Evolutionary conservation across 1,284 basidiomycete genomes (phyloP).

Genomic region (Rhizoctonia solani): DNA sequence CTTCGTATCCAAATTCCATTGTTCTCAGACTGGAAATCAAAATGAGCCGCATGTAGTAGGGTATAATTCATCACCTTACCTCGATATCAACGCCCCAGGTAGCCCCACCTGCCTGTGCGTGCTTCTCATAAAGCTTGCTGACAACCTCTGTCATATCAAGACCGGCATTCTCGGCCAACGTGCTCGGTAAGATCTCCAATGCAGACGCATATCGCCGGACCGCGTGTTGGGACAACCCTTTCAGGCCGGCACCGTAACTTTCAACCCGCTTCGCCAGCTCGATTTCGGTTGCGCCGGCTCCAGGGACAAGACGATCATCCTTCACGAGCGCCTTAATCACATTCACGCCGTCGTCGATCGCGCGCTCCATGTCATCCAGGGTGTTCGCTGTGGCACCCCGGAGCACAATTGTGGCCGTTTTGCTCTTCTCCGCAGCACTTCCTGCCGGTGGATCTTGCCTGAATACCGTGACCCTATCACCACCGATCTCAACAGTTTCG

Average conservation of each 20-base stretch:
- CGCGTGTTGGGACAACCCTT: slow-evolving; percentile 92
- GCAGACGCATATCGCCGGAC: slow-evolving; percentile 90
- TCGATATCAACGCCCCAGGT: slow-evolving; percentile 92
- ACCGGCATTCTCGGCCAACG: slow-evolving; percentile 95
- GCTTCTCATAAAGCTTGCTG: slow-evolving; percentile 86
- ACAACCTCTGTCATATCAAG: slow-evolving; percentile 93
- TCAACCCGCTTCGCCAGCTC: slow-evolving; percentile 87
- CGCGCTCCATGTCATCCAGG: slow-evolving; percentile 94
- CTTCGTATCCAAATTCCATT: slow-evolving; percentile 71
- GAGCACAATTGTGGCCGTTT: slow-evolving; percentile 92
- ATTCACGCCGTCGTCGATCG: slow-evolving; percentile 96
- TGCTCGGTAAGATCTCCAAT: slow-evolving; percentile 91
- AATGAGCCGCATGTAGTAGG: not conserved
- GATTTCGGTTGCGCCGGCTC: slow-evolving; percentile 92
- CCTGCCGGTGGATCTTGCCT: slow-evolving; percentile 69
- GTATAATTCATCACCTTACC: slow-evolving; percentile 49
- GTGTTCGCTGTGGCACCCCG: slow-evolving; percentile 96
- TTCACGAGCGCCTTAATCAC: slow-evolving; percentile 94
- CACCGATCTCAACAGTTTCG: slow-evolving; percentile 95
- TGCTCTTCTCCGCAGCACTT: slow-evolving; percentile 69
- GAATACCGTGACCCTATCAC: slow-evolving; percentile 96
- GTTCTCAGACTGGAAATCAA: slow-evolving; percentile 60
- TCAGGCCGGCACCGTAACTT: slow-evolving; percentile 84
- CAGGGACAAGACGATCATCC: slow-evolving; percentile 88
- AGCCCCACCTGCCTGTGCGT: slow-evolving; percentile 72